phyloP scores from a whole-genome alignment of 192 early-diverging fungal species.

The Pecoramyces ruminantium region DNA sequence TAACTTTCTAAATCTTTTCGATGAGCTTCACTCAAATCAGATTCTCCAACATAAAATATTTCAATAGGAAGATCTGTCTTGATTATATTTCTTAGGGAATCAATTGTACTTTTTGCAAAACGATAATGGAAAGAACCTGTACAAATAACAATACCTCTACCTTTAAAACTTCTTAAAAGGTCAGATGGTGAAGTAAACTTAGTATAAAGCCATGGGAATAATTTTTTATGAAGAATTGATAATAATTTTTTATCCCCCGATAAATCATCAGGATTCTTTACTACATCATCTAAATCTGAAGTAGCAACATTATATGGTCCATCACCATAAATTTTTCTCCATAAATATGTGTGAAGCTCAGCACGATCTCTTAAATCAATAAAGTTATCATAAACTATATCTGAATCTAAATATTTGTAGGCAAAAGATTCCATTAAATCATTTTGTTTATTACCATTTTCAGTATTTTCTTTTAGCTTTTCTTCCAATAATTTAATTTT shows the following conservation, averaged over 20 bases:
- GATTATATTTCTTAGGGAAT: conserved; percentile 18
- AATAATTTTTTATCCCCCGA: neutral
- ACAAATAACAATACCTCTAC: conserved; percentile 27
- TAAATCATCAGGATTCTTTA: neutral
- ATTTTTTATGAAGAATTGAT: neutral
- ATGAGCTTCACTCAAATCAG: neutral
- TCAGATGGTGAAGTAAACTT: neutral
- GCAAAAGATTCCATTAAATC: neutral
- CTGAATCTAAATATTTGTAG: neutral
- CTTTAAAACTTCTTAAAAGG: neutral
- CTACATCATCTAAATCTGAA: neutral
- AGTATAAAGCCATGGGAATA: neutral
- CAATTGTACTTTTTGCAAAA: conserved; percentile 14
- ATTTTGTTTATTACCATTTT: no score
- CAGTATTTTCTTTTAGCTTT: no score
- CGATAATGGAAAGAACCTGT: conserved; percentile 24
- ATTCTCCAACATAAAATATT: neutral
- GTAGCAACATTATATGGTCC: neutral
- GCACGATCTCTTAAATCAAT: neutral
- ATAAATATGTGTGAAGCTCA: neutral
- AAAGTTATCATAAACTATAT: neutral
- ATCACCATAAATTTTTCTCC: neutral
- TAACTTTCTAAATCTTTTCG: neutral
- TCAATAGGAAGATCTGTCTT: conserved; percentile 6
- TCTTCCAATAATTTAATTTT: no score